Evolutionary conservation across 352 stramenopile genomes (phyloP).

Genomic region (Elongisporangium prolatum): DNA sequence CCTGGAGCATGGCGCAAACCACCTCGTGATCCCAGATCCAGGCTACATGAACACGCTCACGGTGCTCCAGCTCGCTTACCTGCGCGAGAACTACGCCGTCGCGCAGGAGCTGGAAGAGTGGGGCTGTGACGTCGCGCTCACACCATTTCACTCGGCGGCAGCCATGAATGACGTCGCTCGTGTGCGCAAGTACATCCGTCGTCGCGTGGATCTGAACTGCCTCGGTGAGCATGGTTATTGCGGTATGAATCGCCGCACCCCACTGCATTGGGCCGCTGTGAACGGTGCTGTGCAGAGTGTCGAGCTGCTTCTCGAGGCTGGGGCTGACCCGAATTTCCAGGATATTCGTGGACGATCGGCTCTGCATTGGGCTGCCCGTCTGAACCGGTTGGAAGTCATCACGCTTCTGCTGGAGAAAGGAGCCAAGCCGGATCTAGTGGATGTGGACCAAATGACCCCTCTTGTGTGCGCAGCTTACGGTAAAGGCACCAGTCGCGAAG

Average conservation of each 20-base stretch:
- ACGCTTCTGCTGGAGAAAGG: slow-evolving; percentile 34
- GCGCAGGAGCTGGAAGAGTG: slow-evolving; percentile 74
- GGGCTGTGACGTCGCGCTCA: slow-evolving; percentile 75
- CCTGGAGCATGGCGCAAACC: slow-evolving; percentile 58
- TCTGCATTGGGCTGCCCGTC: slow-evolving; percentile 71
- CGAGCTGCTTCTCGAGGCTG: slow-evolving; percentile 61
- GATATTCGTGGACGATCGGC: slow-evolving; percentile 61
- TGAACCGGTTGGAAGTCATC: slow-evolving; percentile 54
- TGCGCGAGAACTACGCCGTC: slow-evolving; percentile 73
- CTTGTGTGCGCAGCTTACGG: slow-evolving; percentile 58
- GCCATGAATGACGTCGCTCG: slow-evolving; percentile 45
- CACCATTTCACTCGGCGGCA: slow-evolving; percentile 67
- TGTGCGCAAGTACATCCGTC: slow-evolving; percentile 64
- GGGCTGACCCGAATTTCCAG: slow-evolving; percentile 73
- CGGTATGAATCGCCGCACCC: slow-evolving; percentile 72
- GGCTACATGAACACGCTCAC: slow-evolving; percentile 81
- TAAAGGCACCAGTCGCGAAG: slow-evolving; percentile 32
- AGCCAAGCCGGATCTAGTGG: slow-evolving; percentile 37
- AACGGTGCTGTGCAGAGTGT: slow-evolving; percentile 50
- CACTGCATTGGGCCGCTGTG: slow-evolving; percentile 77
- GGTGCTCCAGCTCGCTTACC: slow-evolving; percentile 68
- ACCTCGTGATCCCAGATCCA: slow-evolving; percentile 62
- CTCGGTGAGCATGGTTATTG: slow-evolving; percentile 79
- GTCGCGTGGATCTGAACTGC: slow-evolving; percentile 53
- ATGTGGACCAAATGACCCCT: slow-evolving; percentile 64